These are phyloP conservation scores for Tetrapisispora fleetii DNA, from an alignment of 805 yeast species.

Conservation along the genomic window DNA sequence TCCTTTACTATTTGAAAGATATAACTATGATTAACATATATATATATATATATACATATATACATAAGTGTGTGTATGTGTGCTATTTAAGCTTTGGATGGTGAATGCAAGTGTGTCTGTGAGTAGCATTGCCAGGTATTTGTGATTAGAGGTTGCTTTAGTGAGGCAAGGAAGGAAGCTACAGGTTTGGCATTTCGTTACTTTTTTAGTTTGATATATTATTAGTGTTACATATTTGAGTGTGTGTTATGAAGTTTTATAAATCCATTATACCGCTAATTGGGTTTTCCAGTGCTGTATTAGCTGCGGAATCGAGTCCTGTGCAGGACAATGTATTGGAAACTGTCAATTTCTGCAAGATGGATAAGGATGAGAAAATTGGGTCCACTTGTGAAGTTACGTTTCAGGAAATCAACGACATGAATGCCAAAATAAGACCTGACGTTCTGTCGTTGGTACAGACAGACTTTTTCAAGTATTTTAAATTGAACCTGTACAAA, in stretches of 20 bases:
- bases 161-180: no score
- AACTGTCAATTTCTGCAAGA: slow-evolving; percentile 24
- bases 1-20: no score
- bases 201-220: no score
- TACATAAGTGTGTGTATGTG: no score
- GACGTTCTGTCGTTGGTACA: slow-evolving; percentile 47
- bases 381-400: slow-evolving; percentile 33
- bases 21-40: no score
- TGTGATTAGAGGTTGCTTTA: no score
- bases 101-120: no score
- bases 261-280: not conserved
- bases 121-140: no score
- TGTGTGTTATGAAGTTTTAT: not conserved
- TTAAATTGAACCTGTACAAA: slow-evolving; percentile 71
- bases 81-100: no score
- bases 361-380: slow-evolving; percentile 25
- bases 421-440: slow-evolving; percentile 46
- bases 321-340: slow-evolving; percentile 1
- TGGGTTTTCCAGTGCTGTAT: not conserved
- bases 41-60: no score
- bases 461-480: slow-evolving; percentile 79
- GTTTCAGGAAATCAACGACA: slow-evolving; percentile 39
- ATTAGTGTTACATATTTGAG: no score
- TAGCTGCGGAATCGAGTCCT: not conserved
- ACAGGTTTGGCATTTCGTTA: no score